Conservation (phyloP, 225 moss, liverwort and hornwort genomes). For the Asterella californica region DNA sequence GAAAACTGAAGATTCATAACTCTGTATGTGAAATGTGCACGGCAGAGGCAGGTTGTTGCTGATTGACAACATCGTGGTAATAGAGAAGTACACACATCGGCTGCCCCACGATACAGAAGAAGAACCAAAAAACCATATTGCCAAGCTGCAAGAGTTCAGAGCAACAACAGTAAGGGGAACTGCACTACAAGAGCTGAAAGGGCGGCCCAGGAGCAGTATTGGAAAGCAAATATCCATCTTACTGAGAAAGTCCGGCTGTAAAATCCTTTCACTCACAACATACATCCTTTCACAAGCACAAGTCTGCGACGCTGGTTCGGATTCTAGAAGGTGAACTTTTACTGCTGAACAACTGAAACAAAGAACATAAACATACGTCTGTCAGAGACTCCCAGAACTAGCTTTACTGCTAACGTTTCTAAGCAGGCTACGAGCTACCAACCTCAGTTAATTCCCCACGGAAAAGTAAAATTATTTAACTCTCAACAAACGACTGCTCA, state of each 20-base stretch:
- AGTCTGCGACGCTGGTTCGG: too few species aligned
- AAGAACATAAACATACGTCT: too few species aligned
- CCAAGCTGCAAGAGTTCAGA: slow-evolving; percentile 62
- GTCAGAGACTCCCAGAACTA: too few species aligned
- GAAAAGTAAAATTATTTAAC: background rate
- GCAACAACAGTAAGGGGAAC: background rate
- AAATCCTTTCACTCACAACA: too few species aligned
- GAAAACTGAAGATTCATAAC: background rate
- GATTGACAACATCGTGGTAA: slow-evolving; percentile 90
- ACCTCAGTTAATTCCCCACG: background rate
- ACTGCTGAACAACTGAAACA: too few species aligned
- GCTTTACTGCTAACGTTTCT: background rate
- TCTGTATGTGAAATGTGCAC: slow-evolving; percentile 1
- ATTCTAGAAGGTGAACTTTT: too few species aligned
- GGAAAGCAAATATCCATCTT: too few species aligned
- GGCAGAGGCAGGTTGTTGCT: slow-evolving; percentile 28
- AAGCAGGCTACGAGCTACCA: background rate
- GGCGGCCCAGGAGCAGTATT: too few species aligned
- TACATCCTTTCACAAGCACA: too few species aligned
- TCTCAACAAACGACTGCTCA: too few species aligned
- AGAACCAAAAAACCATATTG: slow-evolving; percentile 97
- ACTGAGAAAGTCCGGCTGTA: too few species aligned
- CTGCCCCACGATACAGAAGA: slow-evolving; percentile 98
- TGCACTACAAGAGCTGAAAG: background rate
- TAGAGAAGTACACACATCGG: slow-evolving; percentile 97